Percentiles rank a stretch among this genome's conserved stretches.
phyloP scores from a whole-genome alignment of 192 early-diverging fungal species.

The Pilaira anomala region DNA sequence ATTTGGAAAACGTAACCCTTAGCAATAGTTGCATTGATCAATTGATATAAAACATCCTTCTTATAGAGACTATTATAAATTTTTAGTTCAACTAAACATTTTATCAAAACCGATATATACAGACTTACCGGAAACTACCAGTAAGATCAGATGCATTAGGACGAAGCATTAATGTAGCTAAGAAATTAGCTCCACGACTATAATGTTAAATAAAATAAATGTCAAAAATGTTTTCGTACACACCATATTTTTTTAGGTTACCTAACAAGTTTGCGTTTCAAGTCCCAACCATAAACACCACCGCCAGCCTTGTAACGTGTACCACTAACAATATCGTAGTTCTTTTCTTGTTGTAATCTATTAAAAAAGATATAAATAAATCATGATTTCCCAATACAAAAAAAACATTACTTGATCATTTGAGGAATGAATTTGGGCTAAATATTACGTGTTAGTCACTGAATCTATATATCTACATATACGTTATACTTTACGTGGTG shows the following conservation, averaged over 20 bases:
- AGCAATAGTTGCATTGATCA: constrained; percentile 87
- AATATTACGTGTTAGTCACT: neutral
- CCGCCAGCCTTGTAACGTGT: constrained; percentile 86
- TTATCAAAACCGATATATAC: neutral
- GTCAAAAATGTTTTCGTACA: neutral
- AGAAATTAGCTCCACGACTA: constrained; percentile 94
- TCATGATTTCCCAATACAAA: neutral
- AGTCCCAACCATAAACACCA: constrained; percentile 97
- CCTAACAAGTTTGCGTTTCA: constrained; percentile 93
- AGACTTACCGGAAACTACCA: constrained; percentile 78
- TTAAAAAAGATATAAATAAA: neutral
- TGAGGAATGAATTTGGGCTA: constrained; percentile 96
- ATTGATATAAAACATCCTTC: constrained; percentile 78
- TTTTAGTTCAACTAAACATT: neutral
- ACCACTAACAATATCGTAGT: constrained; percentile 93
- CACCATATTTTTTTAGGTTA: constrained; percentile 2
- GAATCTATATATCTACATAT: neutral
- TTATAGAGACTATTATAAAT: constrained; percentile 75
- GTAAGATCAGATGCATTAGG: constrained; percentile 94
- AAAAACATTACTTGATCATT: constrained; percentile 68
- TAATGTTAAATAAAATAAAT: neutral
- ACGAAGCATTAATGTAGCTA: constrained; percentile 82
- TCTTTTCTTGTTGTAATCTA: constrained; percentile 73
- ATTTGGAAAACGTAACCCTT: constrained; percentile 99
- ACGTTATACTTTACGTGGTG: constrained; percentile 72